These are phyloP conservation scores for Fusarium nygamai DNA, from an alignment of 2,329 filamentous ascomycete species.

Conservation along the genomic window DNA sequence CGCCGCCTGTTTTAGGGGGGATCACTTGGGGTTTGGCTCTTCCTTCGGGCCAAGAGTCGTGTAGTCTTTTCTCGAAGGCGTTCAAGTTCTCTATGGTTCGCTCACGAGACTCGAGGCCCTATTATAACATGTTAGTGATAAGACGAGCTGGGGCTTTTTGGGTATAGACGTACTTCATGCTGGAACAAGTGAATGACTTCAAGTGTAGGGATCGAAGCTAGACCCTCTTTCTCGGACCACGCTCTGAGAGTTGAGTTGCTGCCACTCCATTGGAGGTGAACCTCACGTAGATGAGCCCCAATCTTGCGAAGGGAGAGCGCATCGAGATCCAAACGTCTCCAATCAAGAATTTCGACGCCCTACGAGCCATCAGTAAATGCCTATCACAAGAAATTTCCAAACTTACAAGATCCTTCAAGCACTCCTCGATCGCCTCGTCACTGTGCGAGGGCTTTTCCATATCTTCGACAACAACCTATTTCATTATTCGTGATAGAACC, in stretches of 20 bases:
- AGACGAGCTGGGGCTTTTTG: background rate
- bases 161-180: background rate
- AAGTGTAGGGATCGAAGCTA: background rate
- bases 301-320: background rate
- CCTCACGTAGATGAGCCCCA: background rate
- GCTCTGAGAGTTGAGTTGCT: constrained; percentile 6
- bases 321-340: background rate
- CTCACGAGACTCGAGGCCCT: background rate
- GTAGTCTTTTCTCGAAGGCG: background rate
- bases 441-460: constrained; percentile 16
- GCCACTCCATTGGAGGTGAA: constrained; percentile 18
- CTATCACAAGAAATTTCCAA: fast-evolving
- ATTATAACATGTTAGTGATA: fast-evolving
- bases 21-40: background rate
- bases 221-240: constrained; percentile 15
- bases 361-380: background rate
- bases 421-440: constrained; percentile 10
- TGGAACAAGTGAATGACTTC: constrained; percentile 1
- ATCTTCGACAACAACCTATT: constrained; percentile 13
- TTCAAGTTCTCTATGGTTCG: background rate
- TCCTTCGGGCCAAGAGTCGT: background rate
- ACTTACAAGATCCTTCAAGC: constrained; percentile 5
- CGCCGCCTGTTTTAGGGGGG: background rate
- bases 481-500: background rate
- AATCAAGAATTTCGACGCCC: background rate